Base-by-base conservation (phyloP, 352 stramenopile species). In the Globisporangium paddicum region DNA sequence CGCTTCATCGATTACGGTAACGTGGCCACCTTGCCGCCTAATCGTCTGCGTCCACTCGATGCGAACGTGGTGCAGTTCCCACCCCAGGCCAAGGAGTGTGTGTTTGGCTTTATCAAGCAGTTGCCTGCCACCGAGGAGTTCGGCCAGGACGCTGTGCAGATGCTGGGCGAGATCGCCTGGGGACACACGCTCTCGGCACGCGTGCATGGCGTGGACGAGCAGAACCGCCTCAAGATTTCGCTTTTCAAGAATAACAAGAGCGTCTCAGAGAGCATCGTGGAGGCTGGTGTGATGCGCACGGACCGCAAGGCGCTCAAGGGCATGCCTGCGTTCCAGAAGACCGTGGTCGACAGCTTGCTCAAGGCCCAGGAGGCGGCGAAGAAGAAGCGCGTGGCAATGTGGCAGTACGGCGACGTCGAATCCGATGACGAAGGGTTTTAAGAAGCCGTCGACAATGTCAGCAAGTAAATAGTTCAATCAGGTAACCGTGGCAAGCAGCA, bases 1-100 rank as follows among this genome's bases (percentile, higher is more conserved):
- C 81, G 95, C 14, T 98, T 98, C 70, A 81, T 99, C 34, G 96
- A 99, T 86, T 97, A 98, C 63, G 96, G 96, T 60, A 98, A 98
- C 68, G 75, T 90, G 18, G 83, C 81, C 10, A 93, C 96, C 1
- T 66, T 98, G 46, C 68, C 87, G 4, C 67, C 84, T 23, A 93
- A 77, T 60, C 79, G 89, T 41, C 79, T 98, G 42, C 90, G 94
- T 54, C 89, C 94, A 21, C 77, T 99, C 0, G 92, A 98, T 66
- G 75, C 86, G 8, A 86, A 82, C 48, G 76, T 98, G 40, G 73
- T 93, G 21, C 77, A 89, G 62, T 96, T 97, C 55, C 92, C 96
- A 49, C 76, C 93, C 46, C 87, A 96, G 57, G 90, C 90, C 0
- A 93, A 94, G 62, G 81, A 90, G 35, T 93, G 79, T 21, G 72